Conservation (phyloP, 306 rosid species). For the Lathyrus tuberosus region DNA sequence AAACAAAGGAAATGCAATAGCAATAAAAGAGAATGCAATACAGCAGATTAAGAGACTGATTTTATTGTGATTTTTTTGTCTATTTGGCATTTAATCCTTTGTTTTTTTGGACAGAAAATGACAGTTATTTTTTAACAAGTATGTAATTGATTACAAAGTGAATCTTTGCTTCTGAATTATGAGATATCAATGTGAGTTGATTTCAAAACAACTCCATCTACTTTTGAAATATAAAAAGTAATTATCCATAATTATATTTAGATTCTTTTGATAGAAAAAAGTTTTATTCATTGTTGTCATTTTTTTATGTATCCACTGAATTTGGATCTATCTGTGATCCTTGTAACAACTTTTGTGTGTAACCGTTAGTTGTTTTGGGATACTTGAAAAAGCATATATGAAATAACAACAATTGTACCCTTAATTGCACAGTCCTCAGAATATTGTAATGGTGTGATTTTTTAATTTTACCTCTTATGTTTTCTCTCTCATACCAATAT, state of each 20-base stretch:
- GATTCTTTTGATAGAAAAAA: too few species aligned
- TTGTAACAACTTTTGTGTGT: not conserved
- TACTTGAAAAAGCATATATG: not conserved
- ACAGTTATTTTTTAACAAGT: not conserved
- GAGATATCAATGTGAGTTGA: conserved; percentile 11
- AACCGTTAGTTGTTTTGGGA: not conserved
- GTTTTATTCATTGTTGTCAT: too few species aligned
- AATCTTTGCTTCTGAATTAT: not conserved
- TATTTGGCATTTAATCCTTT: not conserved
- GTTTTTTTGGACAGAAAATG: not conserved
- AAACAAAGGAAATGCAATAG: conserved; percentile 7
- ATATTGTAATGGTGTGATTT: too few species aligned
- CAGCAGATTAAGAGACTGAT: conserved; percentile 8
- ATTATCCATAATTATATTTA: not conserved
- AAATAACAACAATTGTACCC: too few species aligned
- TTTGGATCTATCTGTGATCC: not conserved
- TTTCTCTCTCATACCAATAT: too few species aligned
- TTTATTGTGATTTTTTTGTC: not conserved
- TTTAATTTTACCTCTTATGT: too few species aligned
- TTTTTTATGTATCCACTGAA: too few species aligned
- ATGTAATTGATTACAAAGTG: too few species aligned
- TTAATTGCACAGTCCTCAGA: too few species aligned
- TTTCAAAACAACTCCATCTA: not conserved
- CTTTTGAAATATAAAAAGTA: not conserved
- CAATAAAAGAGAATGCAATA: conserved; percentile 2